Evolutionary conservation across 805 yeast genomes (phyloP).

Genomic region (Ogataea allantospora): DNA sequence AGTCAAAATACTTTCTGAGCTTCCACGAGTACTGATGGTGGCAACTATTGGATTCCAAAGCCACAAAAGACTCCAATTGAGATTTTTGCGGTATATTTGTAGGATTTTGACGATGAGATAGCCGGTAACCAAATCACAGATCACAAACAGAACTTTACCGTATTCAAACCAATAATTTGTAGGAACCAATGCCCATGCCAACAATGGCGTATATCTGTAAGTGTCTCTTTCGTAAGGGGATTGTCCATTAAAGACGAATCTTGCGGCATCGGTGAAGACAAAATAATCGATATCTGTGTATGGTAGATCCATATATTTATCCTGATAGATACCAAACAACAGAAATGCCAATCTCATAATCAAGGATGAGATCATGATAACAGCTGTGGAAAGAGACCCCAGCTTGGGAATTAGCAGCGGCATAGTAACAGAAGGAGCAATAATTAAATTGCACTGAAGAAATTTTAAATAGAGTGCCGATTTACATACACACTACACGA

Average conservation of each 20-base stretch:
- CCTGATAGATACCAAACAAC: constrained; percentile 83
- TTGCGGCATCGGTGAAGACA: constrained; percentile 92
- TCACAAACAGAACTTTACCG: constrained; percentile 77
- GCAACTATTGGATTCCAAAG: constrained; percentile 91
- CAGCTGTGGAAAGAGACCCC: constrained; percentile 9
- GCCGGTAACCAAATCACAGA: constrained; percentile 83
- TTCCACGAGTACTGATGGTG: constrained; percentile 90
- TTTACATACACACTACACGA: neutral
- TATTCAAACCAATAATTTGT: constrained; percentile 58
- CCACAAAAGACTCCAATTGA: constrained; percentile 52
- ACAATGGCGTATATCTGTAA: constrained; percentile 87
- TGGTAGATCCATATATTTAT: constrained; percentile 68
- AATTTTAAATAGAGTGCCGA: too few species aligned
- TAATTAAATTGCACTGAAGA: too few species aligned
- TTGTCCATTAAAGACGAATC: constrained; percentile 50
- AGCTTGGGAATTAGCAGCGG: too few species aligned
- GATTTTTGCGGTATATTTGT: constrained; percentile 16
- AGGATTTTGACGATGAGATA: constrained; percentile 47
- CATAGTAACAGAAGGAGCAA: too few species aligned
- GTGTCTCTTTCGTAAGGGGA: constrained; percentile 88
- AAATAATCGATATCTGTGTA: constrained; percentile 94
- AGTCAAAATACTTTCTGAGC: constrained; percentile 85
- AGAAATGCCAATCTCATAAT: constrained; percentile 60
- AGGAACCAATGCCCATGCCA: constrained; percentile 82
- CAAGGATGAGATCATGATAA: constrained; percentile 23